A percentile compares a stretch with the other conserved stretches of the same genome.
These are phyloP conservation scores for Phytophthora meadii DNA, from an alignment of 352 stramenopile species.

Conservation along the genomic window DNA sequence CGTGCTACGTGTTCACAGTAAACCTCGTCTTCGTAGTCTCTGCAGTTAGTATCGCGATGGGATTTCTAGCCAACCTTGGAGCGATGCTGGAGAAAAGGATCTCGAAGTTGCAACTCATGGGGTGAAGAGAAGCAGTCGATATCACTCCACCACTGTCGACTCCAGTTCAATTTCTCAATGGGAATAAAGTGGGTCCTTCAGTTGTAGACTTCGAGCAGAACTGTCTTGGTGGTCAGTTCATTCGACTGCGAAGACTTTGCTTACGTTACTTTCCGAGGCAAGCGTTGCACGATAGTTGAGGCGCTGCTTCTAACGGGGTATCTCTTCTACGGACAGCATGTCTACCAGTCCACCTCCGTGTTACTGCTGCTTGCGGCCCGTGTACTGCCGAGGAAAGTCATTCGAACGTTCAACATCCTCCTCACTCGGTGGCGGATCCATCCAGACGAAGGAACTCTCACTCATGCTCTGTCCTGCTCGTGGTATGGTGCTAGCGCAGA, in stretches of 20 bases:
- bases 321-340: conserved; percentile 23
- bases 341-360: conserved; percentile 24
- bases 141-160: conserved; percentile 1
- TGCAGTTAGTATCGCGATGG: neutral
- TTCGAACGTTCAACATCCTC: conserved; percentile 30
- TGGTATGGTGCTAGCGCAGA: conserved; percentile 27
- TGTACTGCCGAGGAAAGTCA: conserved; percentile 20
- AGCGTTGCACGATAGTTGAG: conserved; percentile 24
- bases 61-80: conserved; percentile 2
- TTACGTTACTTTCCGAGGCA: conserved; percentile 9
- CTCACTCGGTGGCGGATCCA: conserved; percentile 18
- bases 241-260: conserved; percentile 29
- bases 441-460: conserved; percentile 14
- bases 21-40: neutral
- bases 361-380: conserved; percentile 23
- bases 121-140: neutral
- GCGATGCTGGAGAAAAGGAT: neutral
- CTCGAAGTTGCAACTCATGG: conserved; percentile 3
- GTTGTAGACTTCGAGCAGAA: conserved; percentile 7
- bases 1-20: neutral
- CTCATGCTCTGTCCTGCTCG: conserved; percentile 14
- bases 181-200: neutral
- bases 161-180: neutral
- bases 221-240: conserved; percentile 1
- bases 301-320: conserved; percentile 26